phyloP scores from a whole-genome alignment of 1,284 basidiomycete genomes.

The Pulveroboletus sp. region DNA sequence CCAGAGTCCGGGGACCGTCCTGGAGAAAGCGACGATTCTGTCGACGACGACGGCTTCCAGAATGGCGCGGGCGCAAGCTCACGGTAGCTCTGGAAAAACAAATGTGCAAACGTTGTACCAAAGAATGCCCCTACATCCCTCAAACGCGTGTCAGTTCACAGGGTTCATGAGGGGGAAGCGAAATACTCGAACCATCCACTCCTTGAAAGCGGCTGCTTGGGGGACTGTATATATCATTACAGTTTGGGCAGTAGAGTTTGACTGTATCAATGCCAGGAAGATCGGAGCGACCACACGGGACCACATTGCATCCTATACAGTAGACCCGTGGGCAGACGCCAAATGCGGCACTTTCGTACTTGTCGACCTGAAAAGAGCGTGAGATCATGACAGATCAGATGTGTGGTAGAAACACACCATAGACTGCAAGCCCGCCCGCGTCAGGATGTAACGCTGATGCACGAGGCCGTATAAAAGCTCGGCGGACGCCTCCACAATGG shows the following conservation, averaged over 20 bases:
- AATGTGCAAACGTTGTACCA: constrained; percentile 96
- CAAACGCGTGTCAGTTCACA: constrained; percentile 21
- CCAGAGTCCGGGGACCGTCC: constrained; percentile 48
- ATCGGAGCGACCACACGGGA: constrained; percentile 95
- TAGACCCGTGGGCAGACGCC: constrained; percentile 96
- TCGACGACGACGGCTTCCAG: constrained; percentile 61
- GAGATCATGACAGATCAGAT: constrained; percentile 24
- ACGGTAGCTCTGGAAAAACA: constrained; percentile 97
- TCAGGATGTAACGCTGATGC: constrained; percentile 96
- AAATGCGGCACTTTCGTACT: constrained; percentile 92
- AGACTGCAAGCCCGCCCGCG: constrained; percentile 88
- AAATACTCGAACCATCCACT: constrained; percentile 78
- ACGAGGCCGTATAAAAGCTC: constrained; percentile 97
- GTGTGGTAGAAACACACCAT: constrained; percentile 68
- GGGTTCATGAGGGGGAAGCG: constrained; percentile 1
- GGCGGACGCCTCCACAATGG: constrained; percentile 96
- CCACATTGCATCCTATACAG: constrained; percentile 86
- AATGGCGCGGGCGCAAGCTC: constrained; percentile 88
- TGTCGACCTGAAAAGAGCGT: constrained; percentile 73
- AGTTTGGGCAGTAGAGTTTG: constrained; percentile 98
- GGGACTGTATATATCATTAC: constrained; percentile 95
- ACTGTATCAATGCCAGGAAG: constrained; percentile 98
- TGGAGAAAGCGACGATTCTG: constrained; percentile 54
- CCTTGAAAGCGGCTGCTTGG: constrained; percentile 95
- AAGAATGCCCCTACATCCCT: constrained; percentile 87